Conservation (phyloP, 306 rosid species). For the Alnus glutinosa region DNA sequence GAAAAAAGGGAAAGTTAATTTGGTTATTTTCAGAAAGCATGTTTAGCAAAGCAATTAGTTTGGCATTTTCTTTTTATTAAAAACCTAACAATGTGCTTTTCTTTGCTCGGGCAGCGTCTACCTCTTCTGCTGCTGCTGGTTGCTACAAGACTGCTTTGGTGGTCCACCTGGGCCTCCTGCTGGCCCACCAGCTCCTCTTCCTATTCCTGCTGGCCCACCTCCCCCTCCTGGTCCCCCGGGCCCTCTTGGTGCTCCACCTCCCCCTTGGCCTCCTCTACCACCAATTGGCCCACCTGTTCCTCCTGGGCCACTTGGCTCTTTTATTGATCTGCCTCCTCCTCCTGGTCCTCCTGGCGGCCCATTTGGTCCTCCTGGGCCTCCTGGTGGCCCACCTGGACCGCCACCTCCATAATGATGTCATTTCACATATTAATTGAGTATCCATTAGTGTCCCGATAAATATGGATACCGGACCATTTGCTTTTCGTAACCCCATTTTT, state of each 20-base stretch:
- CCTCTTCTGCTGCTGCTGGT: slow-evolving; percentile 43
- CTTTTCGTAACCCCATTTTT: neutral
- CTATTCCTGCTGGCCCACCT: neutral
- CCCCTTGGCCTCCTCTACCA: neutral
- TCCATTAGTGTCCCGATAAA: neutral
- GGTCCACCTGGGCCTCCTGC: slow-evolving; percentile 30
- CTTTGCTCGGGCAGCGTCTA: slow-evolving; percentile 32
- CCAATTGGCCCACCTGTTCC: slow-evolving; percentile 9
- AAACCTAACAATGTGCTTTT: neutral
- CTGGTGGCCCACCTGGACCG: slow-evolving; percentile 15
- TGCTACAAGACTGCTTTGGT: slow-evolving; percentile 52
- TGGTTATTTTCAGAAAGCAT: neutral
- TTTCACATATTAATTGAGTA: neutral
- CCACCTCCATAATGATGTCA: neutral
- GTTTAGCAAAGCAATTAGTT: neutral
- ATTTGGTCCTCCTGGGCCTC: slow-evolving; percentile 2
- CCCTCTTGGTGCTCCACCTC: slow-evolving; percentile 8
- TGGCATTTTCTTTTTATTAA: neutral
- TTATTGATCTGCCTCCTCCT: neutral
- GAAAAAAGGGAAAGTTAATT: too few species aligned
- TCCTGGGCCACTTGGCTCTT: neutral
- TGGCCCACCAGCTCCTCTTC: neutral
- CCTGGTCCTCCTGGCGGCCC: neutral
- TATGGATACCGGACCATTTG: neutral
- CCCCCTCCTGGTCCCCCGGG: slow-evolving; percentile 10